These are phyloP conservation scores for Cercophora samala DNA, from an alignment of 495 filamentous ascomycete genomes.

Conservation along the genomic window DNA sequence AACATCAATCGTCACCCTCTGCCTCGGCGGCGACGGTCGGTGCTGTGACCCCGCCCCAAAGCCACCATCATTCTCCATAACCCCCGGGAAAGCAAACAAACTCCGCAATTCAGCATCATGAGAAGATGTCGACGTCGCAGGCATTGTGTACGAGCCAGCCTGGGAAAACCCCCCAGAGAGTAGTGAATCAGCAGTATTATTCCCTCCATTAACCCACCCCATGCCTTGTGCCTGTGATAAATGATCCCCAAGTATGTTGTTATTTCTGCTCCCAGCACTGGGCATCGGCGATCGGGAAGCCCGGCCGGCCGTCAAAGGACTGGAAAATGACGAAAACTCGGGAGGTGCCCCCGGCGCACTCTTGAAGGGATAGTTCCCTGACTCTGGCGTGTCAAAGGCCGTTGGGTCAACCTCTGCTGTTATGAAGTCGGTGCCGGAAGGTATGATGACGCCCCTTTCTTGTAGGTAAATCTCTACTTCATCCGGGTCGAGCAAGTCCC, in stretches of 20 bases:
- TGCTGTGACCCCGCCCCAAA: not conserved
- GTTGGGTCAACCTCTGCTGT: constrained; percentile 47
- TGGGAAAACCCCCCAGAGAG: constrained; percentile 6
- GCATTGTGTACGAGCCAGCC: not conserved
- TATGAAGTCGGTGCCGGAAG: constrained; percentile 50
- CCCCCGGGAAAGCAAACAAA: constrained; percentile 8
- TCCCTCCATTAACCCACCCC: not conserved
- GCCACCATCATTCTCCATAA: not conserved
- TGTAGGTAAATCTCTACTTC: constrained; percentile 70
- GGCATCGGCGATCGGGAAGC: not conserved
- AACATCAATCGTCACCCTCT: constrained; percentile 31
- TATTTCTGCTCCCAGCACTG: not conserved
- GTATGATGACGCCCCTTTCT: constrained; percentile 56
- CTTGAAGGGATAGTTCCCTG: not conserved
- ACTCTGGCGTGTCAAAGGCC: constrained; percentile 28
- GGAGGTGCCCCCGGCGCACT: too few species aligned
- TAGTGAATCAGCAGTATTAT: not conserved
- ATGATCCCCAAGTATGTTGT: not conserved
- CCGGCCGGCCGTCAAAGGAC: not conserved
- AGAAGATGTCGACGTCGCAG: not conserved
- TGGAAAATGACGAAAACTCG: not conserved
- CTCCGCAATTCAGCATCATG: not conserved
- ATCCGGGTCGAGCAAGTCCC: constrained; percentile 70
- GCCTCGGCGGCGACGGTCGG: not conserved
- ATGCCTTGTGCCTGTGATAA: too few species aligned